Evolutionary conservation across 805 yeast genomes (phyloP), one percentile per base, ranked within the genome.

Genomic region (Candida maris): DNA sequence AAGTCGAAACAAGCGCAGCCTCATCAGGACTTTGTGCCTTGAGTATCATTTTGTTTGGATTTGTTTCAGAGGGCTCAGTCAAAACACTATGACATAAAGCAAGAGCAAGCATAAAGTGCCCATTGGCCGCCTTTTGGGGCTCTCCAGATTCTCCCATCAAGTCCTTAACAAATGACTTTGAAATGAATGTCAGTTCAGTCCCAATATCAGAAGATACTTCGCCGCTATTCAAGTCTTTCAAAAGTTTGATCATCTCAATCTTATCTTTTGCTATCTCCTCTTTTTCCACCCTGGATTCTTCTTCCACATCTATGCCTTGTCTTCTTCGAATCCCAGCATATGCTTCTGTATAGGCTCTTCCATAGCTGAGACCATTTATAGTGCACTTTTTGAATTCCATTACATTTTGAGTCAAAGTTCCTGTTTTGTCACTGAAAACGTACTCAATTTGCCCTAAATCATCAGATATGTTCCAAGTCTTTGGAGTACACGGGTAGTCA

Each of bases 1-100:
- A 93, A 15, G 93, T 82, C 12, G 80, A 81, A 12, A 85, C 94
- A 39, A 85, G 70, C 1, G 94, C 93, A 19, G 89, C 88, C 60
- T 85, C 94, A 67, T 85, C 94, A 0, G 94, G 94, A 18, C 88
- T 80, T 56, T 84, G 93, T 0, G 93, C 93, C 51, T 81, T 80
- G 25, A 82, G 61, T 18, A 75, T 64, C 34, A 73, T 48, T 41
- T 70, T 79, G 1, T 64, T 71, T 3, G 85, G 78, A 46, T 77
- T 70, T 18, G 70, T 68, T 26, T 79, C 79, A 43, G 80, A 79
- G 25, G 73, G 71, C 51, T 85, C 94, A 19, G 79, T 74, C 29
- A 85, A 58, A 17, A 85, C 93, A 37, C 89, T 78, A 54, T 85
- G 93, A 64, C 94, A 85, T 22, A 85, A 63, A 0, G 91, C 85